phyloP scores from a whole-genome alignment of 805 yeast species.

The Zygoascus flipseniorum region DNA sequence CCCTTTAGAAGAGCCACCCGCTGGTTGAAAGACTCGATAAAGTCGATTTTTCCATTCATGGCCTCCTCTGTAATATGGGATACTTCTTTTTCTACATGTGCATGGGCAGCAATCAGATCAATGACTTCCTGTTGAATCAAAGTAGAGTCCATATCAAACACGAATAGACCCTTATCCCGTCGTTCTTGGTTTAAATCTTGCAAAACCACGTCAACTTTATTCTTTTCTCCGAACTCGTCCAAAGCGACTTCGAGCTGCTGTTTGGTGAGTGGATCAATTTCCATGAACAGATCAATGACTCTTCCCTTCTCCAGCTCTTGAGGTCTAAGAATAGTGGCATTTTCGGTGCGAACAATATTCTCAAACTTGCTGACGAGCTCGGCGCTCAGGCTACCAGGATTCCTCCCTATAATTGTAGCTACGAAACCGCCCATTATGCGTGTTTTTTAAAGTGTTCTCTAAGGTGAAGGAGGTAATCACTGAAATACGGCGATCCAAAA shows the following conservation, averaged over 20 bases:
- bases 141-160: slow-evolving; percentile 98
- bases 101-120: slow-evolving; percentile 89
- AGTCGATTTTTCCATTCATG: slow-evolving; percentile 95
- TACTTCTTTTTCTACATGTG: slow-evolving; percentile 81
- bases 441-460: too few relatives aligned
- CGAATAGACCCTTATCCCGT: slow-evolving; percentile 48
- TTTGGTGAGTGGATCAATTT: slow-evolving; percentile 14
- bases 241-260: slow-evolving; percentile 11
- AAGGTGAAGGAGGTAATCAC: too few relatives aligned
- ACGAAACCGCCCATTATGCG: not conserved
- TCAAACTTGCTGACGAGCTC: slow-evolving; percentile 9
- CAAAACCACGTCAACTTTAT: slow-evolving; percentile 35
- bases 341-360: slow-evolving; percentile 11
- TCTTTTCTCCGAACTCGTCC: slow-evolving; percentile 20
- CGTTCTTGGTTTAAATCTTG: slow-evolving; percentile 29
- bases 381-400: not conserved
- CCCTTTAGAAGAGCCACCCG: slow-evolving; percentile 81
- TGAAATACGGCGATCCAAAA: too few relatives aligned
- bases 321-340: slow-evolving; percentile 14
- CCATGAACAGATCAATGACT: slow-evolving; percentile 33
- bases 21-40: slow-evolving; percentile 65
- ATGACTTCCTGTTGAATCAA: slow-evolving; percentile 93
- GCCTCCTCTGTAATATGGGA: slow-evolving; percentile 86
- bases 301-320: slow-evolving; percentile 21
- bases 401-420: not conserved